Conservation (phyloP, 371 early-diverging fungal genomes). For the Syncephalastrum sp. region DNA sequence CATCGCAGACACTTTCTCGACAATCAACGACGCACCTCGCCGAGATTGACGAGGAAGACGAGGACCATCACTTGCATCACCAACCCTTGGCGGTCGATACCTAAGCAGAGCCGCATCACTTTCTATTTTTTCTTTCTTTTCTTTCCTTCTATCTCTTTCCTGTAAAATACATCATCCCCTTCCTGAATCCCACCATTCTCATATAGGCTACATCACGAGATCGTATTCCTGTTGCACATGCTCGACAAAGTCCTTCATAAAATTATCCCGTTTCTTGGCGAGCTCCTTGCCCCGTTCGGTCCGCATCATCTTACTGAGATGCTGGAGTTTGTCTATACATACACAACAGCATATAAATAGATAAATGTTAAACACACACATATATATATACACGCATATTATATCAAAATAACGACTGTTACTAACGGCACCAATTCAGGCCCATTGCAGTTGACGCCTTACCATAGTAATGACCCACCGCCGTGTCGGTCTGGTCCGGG, state of each 20-base stretch:
- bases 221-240: constrained; percentile 50
- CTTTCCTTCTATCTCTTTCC: background rate
- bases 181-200: too few relatives aligned
- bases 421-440: background rate
- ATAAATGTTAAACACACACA: background rate
- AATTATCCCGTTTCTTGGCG: constrained; percentile 51
- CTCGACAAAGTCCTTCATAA: constrained; percentile 54
- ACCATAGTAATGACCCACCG: constrained; percentile 73
- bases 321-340: constrained; percentile 59
- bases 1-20: constrained; percentile 17
- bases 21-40: constrained; percentile 23
- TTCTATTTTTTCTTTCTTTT: background rate
- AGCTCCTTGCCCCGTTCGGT: constrained; percentile 51
- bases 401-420: background rate
- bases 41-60: constrained; percentile 21
- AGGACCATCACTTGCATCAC: constrained; percentile 5
- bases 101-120: constrained; percentile 6
- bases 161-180: too few relatives aligned
- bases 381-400: background rate
- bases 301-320: constrained; percentile 59
- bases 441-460: constrained; percentile 3
- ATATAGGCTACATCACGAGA: constrained; percentile 12
- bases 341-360: constrained; percentile 1
- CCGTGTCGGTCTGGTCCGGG: constrained; percentile 51
- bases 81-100: constrained; percentile 20